Base-by-base conservation (phyloP, 2,329 filamentous ascomycete genomes). In the Pestalotiopsis fici region DNA sequence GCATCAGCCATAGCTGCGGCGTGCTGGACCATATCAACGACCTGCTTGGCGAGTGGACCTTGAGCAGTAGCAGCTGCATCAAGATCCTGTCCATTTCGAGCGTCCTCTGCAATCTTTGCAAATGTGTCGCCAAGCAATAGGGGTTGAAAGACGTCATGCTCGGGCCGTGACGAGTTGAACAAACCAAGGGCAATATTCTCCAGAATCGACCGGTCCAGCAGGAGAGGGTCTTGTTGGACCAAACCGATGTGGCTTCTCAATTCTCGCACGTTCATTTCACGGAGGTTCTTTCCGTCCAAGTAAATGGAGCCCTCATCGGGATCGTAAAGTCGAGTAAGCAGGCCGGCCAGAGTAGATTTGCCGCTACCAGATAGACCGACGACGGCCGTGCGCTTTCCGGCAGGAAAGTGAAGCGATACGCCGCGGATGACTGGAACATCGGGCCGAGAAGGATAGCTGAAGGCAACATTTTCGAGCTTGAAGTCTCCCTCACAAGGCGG, bases 1-100 rank as follows among this genome's bases (percentile, higher is more conserved):
- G 86, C 87, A 74, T 91, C 88, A 0, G 90, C 89, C 31, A 90
- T 80, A 13, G 77, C 79, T 2, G 88, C 85, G 23, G 89, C 86
- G 18, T 72, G 73, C 65, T 82, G 78, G 2, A 87, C 83, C 28
- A 86, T 76, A 28, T 73, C 75, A 35, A 88, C 78, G n/a, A 91
- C 85, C 65, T 88, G 83, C 5, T 80, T 75, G 31, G 85, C 78
- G 11, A 82, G 77, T 2, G 81, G 68, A 0, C 85, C 81, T 11
- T 83, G 79, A 3, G 76, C 74, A 74, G 80, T 78, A 3, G 85
- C 83, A 15, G 82, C 82, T 5, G 75, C 72, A 13, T 78, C 72
- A 7, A 90, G 75, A 59, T 86, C 80, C 39, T 83, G 74, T 6
- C 88, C 89, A 0, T 81, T 74, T 21, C 87, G 80, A 2, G 88